Evolutionary conservation across 768 basidiomycete genomes (phyloP).

Genomic region (Tulasnella sp.): DNA sequence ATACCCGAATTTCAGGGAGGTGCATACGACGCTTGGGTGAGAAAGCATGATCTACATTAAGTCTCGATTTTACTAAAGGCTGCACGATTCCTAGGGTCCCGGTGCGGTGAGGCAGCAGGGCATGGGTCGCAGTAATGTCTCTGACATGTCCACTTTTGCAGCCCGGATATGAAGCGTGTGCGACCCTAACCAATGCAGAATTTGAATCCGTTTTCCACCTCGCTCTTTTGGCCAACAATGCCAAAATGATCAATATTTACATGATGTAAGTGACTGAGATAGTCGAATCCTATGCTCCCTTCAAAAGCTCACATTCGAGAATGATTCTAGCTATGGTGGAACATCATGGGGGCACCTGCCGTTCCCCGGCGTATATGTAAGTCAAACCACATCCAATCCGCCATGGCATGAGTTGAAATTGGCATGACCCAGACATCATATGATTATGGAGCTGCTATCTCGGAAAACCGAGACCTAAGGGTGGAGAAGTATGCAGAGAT

Average conservation of each 20-base stretch:
- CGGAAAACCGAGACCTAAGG: conserved; percentile 58
- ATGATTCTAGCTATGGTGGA: conserved; percentile 53
- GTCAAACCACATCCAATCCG: conserved; percentile 30
- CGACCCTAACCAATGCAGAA: conserved; percentile 66
- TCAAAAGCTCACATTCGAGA: neutral
- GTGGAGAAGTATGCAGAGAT: conserved; percentile 77
- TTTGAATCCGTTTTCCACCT: conserved; percentile 82
- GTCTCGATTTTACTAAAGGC: neutral
- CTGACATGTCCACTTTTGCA: neutral
- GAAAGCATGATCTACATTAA: neutral
- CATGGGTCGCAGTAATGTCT: neutral
- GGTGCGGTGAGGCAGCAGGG: conserved; percentile 43
- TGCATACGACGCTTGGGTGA: conserved; percentile 76
- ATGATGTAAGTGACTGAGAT: conserved; percentile 75
- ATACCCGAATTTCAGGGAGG: conserved; percentile 79
- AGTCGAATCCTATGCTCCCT: neutral
- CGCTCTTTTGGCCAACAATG: conserved; percentile 78
- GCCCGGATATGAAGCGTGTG: conserved; percentile 59
- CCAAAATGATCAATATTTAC: conserved; percentile 80
- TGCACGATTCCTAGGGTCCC: conserved; percentile 37
- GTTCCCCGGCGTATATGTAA: conserved; percentile 71
- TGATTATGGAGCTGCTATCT: conserved; percentile 67
- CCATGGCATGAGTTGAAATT: neutral
- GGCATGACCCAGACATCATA: conserved; percentile 54
- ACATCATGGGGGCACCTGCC: conserved; percentile 86